Conservation (phyloP, 345 rosid species). For the Citrus reticulata region DNA sequence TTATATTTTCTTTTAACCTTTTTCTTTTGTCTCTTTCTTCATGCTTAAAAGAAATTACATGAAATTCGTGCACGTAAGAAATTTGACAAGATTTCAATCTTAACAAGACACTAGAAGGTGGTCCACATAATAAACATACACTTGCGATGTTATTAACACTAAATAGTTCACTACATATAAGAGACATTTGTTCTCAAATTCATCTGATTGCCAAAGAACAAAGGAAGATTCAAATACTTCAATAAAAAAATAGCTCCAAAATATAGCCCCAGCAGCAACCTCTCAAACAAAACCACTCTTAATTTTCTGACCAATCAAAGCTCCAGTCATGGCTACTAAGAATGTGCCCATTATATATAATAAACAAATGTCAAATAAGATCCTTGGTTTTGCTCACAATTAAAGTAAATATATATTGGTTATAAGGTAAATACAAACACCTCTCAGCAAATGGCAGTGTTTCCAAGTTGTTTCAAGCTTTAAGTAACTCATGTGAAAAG, state of each 20-base stretch:
- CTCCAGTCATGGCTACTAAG: slow-evolving; percentile 93
- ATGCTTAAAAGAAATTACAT: no score
- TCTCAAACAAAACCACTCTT: slow-evolving; percentile 96
- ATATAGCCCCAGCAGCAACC: slow-evolving; percentile 92
- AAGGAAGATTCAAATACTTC: slow-evolving; percentile 97
- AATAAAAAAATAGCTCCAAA: slow-evolving; percentile 96
- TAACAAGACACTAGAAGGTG: no score
- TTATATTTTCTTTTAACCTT: no score
- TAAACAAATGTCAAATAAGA: slow-evolving; percentile 6
- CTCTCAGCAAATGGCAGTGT: no score
- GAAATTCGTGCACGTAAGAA: no score
- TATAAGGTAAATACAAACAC: no score
- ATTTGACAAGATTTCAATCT: no score
- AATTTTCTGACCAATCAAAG: slow-evolving; percentile 96
- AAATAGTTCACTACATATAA: slow-evolving; percentile 76
- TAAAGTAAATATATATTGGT: background rate
- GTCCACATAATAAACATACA: no score
- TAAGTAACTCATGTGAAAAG: no score
- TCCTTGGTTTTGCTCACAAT: background rate
- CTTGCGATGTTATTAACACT: background rate
- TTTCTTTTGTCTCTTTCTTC: no score
- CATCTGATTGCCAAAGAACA: slow-evolving; percentile 84
- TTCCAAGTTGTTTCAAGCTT: no score
- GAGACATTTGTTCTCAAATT: slow-evolving; percentile 72
- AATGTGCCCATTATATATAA: slow-evolving; percentile 74